Evolutionary conservation across 169 alveolate species (phyloP).

Genomic region (Theileria parva): DNA sequence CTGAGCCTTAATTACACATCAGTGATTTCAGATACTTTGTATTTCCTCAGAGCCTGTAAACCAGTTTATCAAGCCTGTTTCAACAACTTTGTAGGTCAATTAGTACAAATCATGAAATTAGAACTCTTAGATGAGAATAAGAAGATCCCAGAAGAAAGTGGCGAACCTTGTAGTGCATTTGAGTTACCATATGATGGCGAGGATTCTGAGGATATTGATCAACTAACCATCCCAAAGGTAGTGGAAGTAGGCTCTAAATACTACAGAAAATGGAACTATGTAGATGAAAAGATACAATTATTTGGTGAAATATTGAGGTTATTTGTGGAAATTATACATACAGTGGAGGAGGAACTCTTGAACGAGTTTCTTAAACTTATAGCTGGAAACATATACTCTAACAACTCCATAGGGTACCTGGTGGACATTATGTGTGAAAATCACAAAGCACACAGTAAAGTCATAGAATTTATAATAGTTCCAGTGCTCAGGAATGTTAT

Average conservation of each 20-base stretch:
- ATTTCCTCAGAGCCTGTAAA: slow-evolving; percentile 35
- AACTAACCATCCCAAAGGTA: background rate
- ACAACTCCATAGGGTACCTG: slow-evolving; percentile 42
- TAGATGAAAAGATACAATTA: slow-evolving; percentile 24
- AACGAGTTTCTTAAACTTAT: slow-evolving; percentile 3
- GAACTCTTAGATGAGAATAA: slow-evolving; percentile 33
- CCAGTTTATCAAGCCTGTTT: slow-evolving; percentile 41
- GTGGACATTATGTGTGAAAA: slow-evolving; percentile 45
- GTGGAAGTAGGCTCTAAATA: slow-evolving; percentile 23
- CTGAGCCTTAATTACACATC: slow-evolving; percentile 28
- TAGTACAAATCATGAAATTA: slow-evolving; percentile 31
- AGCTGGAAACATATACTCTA: slow-evolving; percentile 11
- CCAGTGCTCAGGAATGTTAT: slow-evolving; percentile 31
- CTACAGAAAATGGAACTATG: slow-evolving; percentile 36
- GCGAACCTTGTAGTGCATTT: background rate
- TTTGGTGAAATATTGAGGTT: slow-evolving; percentile 48
- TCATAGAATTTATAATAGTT: slow-evolving; percentile 28
- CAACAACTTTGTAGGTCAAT: slow-evolving; percentile 12
- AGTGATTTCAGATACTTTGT: slow-evolving; percentile 35
- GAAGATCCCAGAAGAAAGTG: background rate
- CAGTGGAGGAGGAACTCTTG: slow-evolving; percentile 2
- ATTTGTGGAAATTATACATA: slow-evolving; percentile 24
- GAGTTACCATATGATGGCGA: background rate
- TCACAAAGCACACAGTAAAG: background rate
- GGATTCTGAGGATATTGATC: background rate